Evolutionary conservation across 2,329 filamentous ascomycete genomes (phyloP), one percentile per base, ranked within the genome.

Genomic region (Aspergillus ochraceoroseus): DNA sequence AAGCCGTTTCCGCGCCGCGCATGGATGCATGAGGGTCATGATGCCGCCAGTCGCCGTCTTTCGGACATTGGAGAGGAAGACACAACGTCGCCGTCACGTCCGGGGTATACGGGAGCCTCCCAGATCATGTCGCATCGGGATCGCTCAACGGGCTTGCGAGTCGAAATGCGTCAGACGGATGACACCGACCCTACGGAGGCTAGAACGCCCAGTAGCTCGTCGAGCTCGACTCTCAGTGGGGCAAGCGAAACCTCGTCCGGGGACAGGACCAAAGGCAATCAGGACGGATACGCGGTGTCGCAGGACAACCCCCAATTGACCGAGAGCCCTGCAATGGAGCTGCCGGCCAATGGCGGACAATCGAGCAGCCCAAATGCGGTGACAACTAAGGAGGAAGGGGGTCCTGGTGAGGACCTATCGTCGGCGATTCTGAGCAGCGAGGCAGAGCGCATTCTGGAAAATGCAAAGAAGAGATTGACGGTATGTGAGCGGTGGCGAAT

Each of bases 381-480:
- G 51, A 62, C 57, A 52, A 65, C 52, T 55, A 63, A 52, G 54
- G 66, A 57, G 30, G 57, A 59, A 35, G 56, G 62, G 20, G 66
- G 62, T 13, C 65, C 75, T 3, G 77, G 80, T 41, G 77, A 84
- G 40, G 73, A 75, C 30, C 79, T 83, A 54, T 86, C 86, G 3
- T 86, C 85, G 33, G 80, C 76, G 11, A 80, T 85, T 15, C 68
- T 94, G 48, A 90, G 87, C 62, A 82, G 83, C 52, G 79, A 87
- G 54, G 89, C 89, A 1, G 89, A 95, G 61, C 75, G 89, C 57
- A 95, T 95, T 58, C 73, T 96, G 40, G 87, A 88, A 41, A 95
- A 94, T 65, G 90, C 90, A 20, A 95, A 95, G 69, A 83, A 81
- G 62, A 77, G 88, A 53, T 72, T 96, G 46, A 92, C 86, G 59